Percentiles rank a stretch among this genome's conserved stretches.
Evolutionary conservation across 208 protist genomes (phyloP).

Genomic region (Leishmania turanica): DNA sequence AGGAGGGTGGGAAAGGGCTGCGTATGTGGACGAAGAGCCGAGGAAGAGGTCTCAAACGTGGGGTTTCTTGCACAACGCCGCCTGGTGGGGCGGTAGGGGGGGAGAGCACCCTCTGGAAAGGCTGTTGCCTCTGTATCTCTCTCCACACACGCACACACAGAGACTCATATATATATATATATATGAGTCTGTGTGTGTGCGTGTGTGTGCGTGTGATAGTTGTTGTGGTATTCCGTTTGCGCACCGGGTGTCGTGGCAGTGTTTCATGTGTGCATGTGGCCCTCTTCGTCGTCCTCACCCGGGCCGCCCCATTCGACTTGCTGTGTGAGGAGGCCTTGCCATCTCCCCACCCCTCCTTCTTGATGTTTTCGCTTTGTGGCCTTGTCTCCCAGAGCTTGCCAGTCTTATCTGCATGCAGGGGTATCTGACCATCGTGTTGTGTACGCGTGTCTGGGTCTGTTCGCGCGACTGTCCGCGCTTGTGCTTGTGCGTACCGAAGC

Average conservation of each 20-base stretch:
- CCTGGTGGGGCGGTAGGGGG: background rate
- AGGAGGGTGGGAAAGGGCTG: background rate
- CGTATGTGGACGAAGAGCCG: background rate
- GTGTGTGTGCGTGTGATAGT: background rate
- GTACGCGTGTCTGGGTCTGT: conserved; percentile 2
- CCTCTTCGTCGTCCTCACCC: background rate
- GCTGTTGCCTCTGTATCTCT: background rate
- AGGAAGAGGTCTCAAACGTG: background rate
- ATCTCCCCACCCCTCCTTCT: background rate
- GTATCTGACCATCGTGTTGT: background rate
- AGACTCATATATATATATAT: background rate
- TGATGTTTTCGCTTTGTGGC: too few relatives aligned
- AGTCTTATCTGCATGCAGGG: background rate
- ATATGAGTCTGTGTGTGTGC: background rate
- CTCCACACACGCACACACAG: too few relatives aligned
- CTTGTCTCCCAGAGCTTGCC: background rate
- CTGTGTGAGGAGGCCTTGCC: background rate
- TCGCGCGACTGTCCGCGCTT: background rate
- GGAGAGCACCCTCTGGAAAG: background rate
- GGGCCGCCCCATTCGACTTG: background rate
- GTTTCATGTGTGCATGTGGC: background rate
- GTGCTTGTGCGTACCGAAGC: background rate
- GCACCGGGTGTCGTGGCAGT: background rate
- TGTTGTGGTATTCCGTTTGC: background rate
- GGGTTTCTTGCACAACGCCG: background rate